Conservation (phyloP, 495 filamentous ascomycete species). For the Ascodesmis nigricans region DNA sequence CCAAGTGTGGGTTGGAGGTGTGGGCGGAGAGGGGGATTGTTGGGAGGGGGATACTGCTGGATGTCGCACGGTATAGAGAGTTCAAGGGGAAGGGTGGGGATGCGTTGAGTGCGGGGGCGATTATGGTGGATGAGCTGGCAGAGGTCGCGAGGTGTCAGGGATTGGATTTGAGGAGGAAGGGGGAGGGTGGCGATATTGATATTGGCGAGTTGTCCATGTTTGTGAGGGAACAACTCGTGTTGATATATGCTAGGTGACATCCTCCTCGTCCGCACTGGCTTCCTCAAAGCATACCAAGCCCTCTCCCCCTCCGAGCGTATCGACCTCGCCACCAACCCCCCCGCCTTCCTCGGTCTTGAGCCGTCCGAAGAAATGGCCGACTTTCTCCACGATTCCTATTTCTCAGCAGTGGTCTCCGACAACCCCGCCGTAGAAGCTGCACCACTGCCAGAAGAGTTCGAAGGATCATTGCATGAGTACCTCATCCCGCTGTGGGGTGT, state of each 20-base stretch:
- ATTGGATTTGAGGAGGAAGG: slow-evolving; percentile 30
- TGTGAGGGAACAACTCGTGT: not conserved
- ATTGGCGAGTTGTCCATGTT: slow-evolving; percentile 21
- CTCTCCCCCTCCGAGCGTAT: slow-evolving; percentile 24
- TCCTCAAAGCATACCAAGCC: slow-evolving; percentile 33
- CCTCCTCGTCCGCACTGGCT: slow-evolving; percentile 44
- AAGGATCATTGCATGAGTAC: slow-evolving; percentile 32
- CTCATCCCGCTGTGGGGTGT: slow-evolving; percentile 43
- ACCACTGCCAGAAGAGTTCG: slow-evolving; percentile 21
- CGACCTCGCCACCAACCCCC: slow-evolving; percentile 23
- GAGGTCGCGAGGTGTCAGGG: slow-evolving; percentile 35
- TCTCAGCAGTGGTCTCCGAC: slow-evolving; percentile 39
- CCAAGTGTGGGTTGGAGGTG: slow-evolving; percentile 19
- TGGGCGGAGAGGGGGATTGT: slow-evolving; percentile 34
- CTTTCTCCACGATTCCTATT: slow-evolving; percentile 46
- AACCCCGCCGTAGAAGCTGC: slow-evolving; percentile 41
- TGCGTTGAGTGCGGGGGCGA: slow-evolving; percentile 36
- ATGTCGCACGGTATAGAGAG: slow-evolving; percentile 28
- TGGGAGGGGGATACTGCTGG: slow-evolving; percentile 36
- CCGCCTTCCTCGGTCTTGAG: slow-evolving; percentile 33
- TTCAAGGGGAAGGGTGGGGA: slow-evolving; percentile 32
- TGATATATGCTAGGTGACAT: slow-evolving; percentile 29
- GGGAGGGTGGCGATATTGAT: slow-evolving; percentile 38
- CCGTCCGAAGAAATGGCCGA: slow-evolving; percentile 37
- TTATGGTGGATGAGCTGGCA: slow-evolving; percentile 35